Base-by-base conservation (phyloP, 768 basidiomycete species). In the Sporobolomyces phaffii region DNA sequence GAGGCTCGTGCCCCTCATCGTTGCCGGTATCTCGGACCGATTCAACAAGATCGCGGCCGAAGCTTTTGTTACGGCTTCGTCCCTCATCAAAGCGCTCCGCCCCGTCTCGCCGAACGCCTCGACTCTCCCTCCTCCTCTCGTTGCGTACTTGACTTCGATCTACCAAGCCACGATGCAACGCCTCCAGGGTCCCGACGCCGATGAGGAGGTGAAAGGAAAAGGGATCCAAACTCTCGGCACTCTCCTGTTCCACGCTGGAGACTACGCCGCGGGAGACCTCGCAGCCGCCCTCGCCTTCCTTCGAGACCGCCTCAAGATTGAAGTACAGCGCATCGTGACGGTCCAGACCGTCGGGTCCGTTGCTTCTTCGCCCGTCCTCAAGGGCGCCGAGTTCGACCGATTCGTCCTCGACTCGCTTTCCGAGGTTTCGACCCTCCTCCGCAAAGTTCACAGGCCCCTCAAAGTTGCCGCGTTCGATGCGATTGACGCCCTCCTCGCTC, bases 21-120 rank as follows among this genome's bases (percentile, higher is more conserved):
- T 92, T 45, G 84, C 84, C 61, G 84, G 86, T 14, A 80, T 90
- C 51, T 79, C 80, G 24, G 92, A 98, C 77, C 86, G 87, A 71
- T 89, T 92, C 75, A 93, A 93, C 40, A 86, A 91, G 65, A 84
- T 97, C 65, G 87, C 86, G 8, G 86, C 91, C 3, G 91, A 93
- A 74, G 84, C 91, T 0, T 91, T 98, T 82, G 84, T 85, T 41
- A 88, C 87, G 2, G 91, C 90, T 73, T 90, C 91, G 3, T 82
- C 91, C 2, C 80, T 99, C 10, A 81, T 96, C 34, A 86, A 84
- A 68, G 83, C 88, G 3, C 79, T 88, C 43, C 86, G 87, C 52
- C 90, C 90, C 1, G 77, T 88, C 51, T 84, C 84, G 69, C 66
- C 73, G 0, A 51, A 65, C 24, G 69, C 73, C 2, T 52, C 69